These are phyloP conservation scores for Fusarium multiceps DNA, from an alignment of 2,329 filamentous ascomycete species.

Conservation along the genomic window DNA sequence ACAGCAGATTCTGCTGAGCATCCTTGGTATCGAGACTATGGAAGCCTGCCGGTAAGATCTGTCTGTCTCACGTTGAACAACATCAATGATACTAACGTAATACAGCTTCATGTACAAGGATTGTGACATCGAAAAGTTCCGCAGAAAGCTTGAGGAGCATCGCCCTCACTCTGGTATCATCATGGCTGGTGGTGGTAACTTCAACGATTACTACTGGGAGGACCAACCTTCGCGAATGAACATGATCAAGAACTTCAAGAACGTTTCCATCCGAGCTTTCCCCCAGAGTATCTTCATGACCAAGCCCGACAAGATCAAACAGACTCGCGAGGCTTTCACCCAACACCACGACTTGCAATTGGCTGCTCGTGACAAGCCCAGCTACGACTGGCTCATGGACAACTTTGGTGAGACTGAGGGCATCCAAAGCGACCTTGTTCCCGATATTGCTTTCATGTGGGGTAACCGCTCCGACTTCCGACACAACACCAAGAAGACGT, in stretches of 20 bases:
- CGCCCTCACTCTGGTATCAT: conserved; percentile 45
- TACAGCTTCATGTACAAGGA: conserved; percentile 42
- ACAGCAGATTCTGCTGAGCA: conserved; percentile 43
- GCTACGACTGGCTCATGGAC: conserved; percentile 44
- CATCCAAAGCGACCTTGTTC: conserved; percentile 42
- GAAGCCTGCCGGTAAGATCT: conserved; percentile 42
- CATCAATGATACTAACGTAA: conserved; percentile 25
- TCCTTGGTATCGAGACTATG: conserved; percentile 46
- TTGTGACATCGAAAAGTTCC: conserved; percentile 42
- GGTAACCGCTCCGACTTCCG: conserved; percentile 44
- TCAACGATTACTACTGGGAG: conserved; percentile 47
- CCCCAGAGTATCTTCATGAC: conserved; percentile 44
- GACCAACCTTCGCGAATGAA: conserved; percentile 47
- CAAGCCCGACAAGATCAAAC: conserved; percentile 39
- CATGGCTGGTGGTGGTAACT: conserved; percentile 46
- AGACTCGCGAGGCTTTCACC: conserved; percentile 33
- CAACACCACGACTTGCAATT: conserved; percentile 43
- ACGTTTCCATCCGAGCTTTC: conserved; percentile 42
- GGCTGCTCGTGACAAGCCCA: conserved; percentile 43
- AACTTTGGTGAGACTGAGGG: conserved; percentile 34
- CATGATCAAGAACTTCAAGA: conserved; percentile 43
- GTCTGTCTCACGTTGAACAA: conserved; percentile 8
- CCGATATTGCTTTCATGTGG: conserved; percentile 47
- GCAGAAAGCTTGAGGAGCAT: conserved; percentile 39
- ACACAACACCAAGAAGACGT: conserved; percentile 45